A percentile compares a stretch with the other conserved stretches of the same genome.
phyloP scores from a whole-genome alignment of 2,329 filamentous ascomycete species.

The Cladobotryum protrusum region DNA sequence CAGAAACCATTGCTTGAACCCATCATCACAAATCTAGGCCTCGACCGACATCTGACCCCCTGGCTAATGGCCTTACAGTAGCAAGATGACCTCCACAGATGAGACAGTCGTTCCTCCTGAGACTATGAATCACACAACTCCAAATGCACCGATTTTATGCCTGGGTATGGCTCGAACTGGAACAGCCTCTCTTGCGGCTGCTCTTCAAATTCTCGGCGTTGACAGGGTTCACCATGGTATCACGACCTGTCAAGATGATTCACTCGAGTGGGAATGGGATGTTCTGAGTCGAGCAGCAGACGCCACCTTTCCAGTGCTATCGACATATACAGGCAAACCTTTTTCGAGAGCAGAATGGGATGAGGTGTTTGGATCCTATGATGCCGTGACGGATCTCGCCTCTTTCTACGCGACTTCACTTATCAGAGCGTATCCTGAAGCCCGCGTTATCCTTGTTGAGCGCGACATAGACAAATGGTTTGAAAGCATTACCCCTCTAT shows the following conservation, averaged over 20 bases:
- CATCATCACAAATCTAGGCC: not conserved
- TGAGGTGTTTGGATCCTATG: not conserved
- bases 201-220: constrained; percentile 10
- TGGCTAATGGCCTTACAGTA: not conserved
- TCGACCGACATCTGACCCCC: constrained; percentile 1
- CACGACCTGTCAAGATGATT: too few species aligned
- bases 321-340: too few species aligned
- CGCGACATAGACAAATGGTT: constrained; percentile 59
- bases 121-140: too few species aligned
- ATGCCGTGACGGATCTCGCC: constrained; percentile 1
- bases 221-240: constrained; percentile 12
- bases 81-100: too few species aligned
- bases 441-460: constrained; percentile 54
- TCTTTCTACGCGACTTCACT: not conserved
- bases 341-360: not conserved
- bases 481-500: not conserved
- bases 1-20: too few species aligned
- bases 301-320: too few species aligned
- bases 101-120: too few species aligned
- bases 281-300: too few species aligned
- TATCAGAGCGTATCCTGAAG: not conserved
- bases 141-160: constrained; percentile 4
- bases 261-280: too few species aligned
- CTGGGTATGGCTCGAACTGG: constrained; percentile 15
- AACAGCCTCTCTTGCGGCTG: constrained; percentile 10